Evolutionary conservation across 805 yeast species (phyloP), one percentile per base, ranked within the genome.

Genomic region (Saccharomycopsis fibuligera): DNA sequence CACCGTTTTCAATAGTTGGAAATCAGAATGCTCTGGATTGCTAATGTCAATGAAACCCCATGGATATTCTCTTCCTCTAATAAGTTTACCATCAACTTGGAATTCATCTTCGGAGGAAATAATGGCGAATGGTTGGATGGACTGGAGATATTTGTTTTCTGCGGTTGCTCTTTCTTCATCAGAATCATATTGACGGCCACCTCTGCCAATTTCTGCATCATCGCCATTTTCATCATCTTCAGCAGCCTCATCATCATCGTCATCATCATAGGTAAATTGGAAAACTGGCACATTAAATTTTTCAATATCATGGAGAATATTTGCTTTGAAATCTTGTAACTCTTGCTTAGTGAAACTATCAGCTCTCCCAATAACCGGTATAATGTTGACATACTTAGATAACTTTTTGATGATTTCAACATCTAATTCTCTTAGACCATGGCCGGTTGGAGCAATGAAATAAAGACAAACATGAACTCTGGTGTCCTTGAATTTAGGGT

Each of bases 91-190:
- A 27, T 74, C 64, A 33, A 75, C 59, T 46, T 71, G 73, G 46
- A 68, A 70, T 54, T 75, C 77, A 35, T 72, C 74, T 60, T 83
- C 90, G 0, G 88, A 77, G 4, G 82, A 68, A 50, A 86, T 71
- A 8, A 85, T 69, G 1, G 95, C 83, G 68, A 86, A 86, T 2
- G 95, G 95, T 64, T 84, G 91, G 54, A 84, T 62, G 35, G 68
- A 67, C 14, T 84, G 72, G 55, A 86, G 66, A 50, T 65, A 75
- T 60, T 74, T 76, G 57, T 80, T 80, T 63, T 86, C 93, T 61
- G 81, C 81, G 48, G 82, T 75, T 44, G 81, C 73, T 47, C 85
- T 91, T 60, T 81, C 86, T 60, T 83, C 90, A 55, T 82, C 89
- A 21, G 79, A 82, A n/a, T n/a, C n/a, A n/a, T n/a, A n/a, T n/a